phyloP scores from a whole-genome alignment of 306 rosid species.

The Lathyrus aphaca region DNA sequence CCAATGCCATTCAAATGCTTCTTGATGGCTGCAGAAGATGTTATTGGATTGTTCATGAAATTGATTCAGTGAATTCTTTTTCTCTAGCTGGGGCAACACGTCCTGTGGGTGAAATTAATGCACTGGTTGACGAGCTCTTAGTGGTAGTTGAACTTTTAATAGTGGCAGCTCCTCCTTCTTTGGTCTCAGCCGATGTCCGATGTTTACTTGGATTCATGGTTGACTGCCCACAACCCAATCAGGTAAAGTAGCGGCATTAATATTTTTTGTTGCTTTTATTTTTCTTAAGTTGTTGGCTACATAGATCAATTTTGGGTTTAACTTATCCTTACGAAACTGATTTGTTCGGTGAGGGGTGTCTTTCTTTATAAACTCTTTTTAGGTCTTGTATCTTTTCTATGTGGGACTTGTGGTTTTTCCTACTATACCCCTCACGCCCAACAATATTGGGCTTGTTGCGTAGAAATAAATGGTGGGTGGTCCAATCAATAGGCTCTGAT shows the following conservation, averaged over 20 bases:
- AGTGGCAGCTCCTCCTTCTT: constrained; percentile 80
- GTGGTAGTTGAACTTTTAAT: constrained; percentile 91
- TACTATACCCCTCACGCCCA: too few species aligned
- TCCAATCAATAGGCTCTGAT: too few species aligned
- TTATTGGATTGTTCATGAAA: constrained; percentile 86
- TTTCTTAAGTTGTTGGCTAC: constrained; percentile 5
- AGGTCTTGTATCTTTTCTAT: too few species aligned
- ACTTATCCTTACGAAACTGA: too few species aligned
- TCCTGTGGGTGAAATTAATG: constrained; percentile 96
- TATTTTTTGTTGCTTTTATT: background rate
- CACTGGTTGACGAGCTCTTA: constrained; percentile 94
- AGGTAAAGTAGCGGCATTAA: constrained; percentile 55
- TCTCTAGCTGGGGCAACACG: constrained; percentile 66
- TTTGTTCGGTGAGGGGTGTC: too few species aligned
- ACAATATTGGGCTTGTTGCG: too few species aligned
- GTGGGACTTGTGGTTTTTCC: too few species aligned
- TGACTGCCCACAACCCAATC: constrained; percentile 98
- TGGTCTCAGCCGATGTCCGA: constrained; percentile 81
- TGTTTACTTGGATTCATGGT: constrained; percentile 95
- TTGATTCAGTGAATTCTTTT: constrained; percentile 74
- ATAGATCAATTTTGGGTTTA: background rate
- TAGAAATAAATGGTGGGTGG: too few species aligned
- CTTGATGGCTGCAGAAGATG: constrained; percentile 95
- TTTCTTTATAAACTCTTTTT: too few species aligned
- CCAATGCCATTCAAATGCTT: constrained; percentile 98